phyloP scores from a whole-genome alignment of 75 land plant genomes.

The Pinus tabuliformis region DNA sequence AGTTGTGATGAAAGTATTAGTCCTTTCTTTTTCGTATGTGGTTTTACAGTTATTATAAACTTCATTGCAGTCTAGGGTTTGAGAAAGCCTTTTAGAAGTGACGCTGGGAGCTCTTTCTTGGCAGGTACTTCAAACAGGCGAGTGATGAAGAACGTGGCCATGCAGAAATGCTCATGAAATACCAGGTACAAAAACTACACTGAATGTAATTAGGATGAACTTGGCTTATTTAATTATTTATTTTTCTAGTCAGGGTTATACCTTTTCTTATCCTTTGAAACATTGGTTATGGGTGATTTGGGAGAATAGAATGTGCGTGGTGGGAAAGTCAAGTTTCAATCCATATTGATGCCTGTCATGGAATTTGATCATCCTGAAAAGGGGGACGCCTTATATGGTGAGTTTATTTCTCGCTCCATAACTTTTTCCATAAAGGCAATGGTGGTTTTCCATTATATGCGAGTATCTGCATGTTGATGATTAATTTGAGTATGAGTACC shows the following conservation, averaged over 20 bases:
- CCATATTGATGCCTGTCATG: constrained; percentile 64
- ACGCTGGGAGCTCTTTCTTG: neutral
- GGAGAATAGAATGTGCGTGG: constrained; percentile 75
- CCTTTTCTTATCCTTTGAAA: neutral
- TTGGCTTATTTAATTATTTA: neutral
- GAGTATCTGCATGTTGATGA: neutral
- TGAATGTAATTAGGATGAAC: neutral
- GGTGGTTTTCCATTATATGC: neutral
- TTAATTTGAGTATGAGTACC: too few relatives aligned
- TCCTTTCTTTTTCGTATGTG: neutral
- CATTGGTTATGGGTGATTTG: neutral
- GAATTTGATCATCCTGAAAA: constrained; percentile 85
- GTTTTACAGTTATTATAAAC: neutral
- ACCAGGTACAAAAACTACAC: constrained; percentile 53
- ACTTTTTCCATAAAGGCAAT: neutral
- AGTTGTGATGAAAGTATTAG: neutral
- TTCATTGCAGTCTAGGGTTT: neutral
- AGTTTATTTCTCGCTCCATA: neutral
- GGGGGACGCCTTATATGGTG: constrained; percentile 93
- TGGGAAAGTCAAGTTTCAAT: constrained; percentile 70
- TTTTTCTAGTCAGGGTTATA: neutral
- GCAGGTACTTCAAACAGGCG: constrained; percentile 84
- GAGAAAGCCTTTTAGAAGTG: neutral
- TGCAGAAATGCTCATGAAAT: constrained; percentile 86
- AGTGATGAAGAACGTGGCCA: constrained; percentile 86